Conservation (phyloP, 768 basidiomycete species). For the Podaxis sp. region DNA sequence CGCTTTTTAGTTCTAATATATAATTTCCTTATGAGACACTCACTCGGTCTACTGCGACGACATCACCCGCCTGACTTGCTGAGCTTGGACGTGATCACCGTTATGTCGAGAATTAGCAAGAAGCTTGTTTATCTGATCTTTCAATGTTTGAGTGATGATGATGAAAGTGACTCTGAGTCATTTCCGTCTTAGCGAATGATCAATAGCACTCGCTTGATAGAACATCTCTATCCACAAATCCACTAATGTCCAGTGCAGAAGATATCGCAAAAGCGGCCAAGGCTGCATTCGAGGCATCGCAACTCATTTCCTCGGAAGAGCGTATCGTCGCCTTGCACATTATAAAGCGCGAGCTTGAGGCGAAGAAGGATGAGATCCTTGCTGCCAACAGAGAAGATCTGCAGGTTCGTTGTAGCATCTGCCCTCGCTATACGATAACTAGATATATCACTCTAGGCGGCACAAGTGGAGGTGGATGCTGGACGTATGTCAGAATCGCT, state of each 20-base stretch:
- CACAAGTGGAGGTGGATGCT: slow-evolving; percentile 69
- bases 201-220: neutral
- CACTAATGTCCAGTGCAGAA: slow-evolving; percentile 25
- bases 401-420: slow-evolving; percentile 38
- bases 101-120: too few species aligned
- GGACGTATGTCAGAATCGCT: slow-evolving; percentile 83
- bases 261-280: slow-evolving; percentile 78
- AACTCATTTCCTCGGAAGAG: slow-evolving; percentile 65
- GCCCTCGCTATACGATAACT: too few species aligned
- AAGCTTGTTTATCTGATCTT: neutral
- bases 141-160: neutral
- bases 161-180: slow-evolving; percentile 2
- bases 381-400: slow-evolving; percentile 80
- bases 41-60: neutral
- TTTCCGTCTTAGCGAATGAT: neutral
- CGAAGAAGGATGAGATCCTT: slow-evolving; percentile 64
- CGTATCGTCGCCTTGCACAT: slow-evolving; percentile 67
- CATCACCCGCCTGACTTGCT: too few species aligned
- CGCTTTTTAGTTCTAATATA: slow-evolving; percentile 13
- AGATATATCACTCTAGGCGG: slow-evolving; percentile 46
- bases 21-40: slow-evolving; percentile 11
- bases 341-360: slow-evolving; percentile 64
- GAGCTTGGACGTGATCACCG: too few species aligned
- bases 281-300: slow-evolving; percentile 81
- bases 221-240: neutral